Conservation (phyloP, 2,329 filamentous ascomycete genomes). For the Stachybotrys chartarum region DNA sequence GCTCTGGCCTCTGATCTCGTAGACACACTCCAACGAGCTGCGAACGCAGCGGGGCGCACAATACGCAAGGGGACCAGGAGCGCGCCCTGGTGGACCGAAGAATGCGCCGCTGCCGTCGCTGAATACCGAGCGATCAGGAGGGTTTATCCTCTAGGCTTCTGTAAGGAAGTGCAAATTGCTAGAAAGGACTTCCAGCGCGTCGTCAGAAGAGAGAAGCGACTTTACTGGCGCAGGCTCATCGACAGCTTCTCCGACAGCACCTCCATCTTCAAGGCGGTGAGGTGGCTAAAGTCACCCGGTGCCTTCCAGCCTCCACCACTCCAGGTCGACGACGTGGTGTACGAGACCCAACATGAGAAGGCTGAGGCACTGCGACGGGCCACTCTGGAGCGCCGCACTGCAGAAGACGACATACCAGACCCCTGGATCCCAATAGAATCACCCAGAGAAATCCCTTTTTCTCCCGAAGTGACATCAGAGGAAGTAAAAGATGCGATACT, state of each 20-base stretch:
- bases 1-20: constrained; percentile 4
- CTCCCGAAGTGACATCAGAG: constrained; percentile 6
- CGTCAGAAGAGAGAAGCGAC: constrained; percentile 4
- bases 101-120: constrained; percentile 5
- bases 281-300: constrained; percentile 5
- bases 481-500: constrained; percentile 9
- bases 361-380: constrained; percentile 8
- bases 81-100: constrained; percentile 9
- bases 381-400: constrained; percentile 7
- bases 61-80: constrained; percentile 4
- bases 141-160: constrained; percentile 6
- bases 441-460: constrained; percentile 6
- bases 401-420: constrained; percentile 7
- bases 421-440: constrained; percentile 5
- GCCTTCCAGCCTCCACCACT: constrained; percentile 9
- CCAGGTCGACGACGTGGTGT: constrained; percentile 6
- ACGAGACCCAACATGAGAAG: constrained; percentile 10
- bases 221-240: constrained; percentile 9
- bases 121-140: constrained; percentile 7
- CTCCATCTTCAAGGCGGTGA: constrained; percentile 6
- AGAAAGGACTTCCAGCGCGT: constrained; percentile 5
- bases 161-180: constrained; percentile 6
- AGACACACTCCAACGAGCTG: constrained; percentile 4
- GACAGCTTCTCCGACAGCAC: constrained; percentile 6
- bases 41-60: constrained; percentile 3